Conservation (phyloP, 495 filamentous ascomycete genomes). For the Articulospora tetracladia region DNA sequence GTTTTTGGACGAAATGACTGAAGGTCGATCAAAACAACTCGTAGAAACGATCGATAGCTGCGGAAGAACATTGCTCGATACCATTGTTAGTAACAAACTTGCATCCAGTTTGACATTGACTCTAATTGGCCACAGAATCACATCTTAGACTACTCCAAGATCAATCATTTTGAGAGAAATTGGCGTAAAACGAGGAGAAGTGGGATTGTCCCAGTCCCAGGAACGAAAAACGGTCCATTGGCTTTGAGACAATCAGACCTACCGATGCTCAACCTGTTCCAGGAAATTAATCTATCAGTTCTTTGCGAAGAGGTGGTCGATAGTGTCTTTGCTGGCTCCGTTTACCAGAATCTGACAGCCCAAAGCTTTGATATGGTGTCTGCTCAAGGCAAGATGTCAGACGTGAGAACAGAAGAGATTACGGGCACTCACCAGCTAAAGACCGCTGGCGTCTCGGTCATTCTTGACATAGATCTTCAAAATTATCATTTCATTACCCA, state of each 20-base stretch:
- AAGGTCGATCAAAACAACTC: constrained; percentile 13
- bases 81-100: constrained; percentile 39
- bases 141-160: constrained; percentile 62
- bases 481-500: constrained; percentile 64
- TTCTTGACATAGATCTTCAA: constrained; percentile 56
- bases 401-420: constrained; percentile 6
- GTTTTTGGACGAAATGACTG: constrained; percentile 27
- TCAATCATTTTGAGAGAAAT: constrained; percentile 31
- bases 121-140: constrained; percentile 43
- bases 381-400: constrained; percentile 21
- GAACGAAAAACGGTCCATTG: background rate
- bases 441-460: constrained; percentile 45
- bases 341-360: constrained; percentile 27
- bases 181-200: constrained; percentile 21
- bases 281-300: constrained; percentile 39
- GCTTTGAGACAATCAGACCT: constrained; percentile 14
- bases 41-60: constrained; percentile 68
- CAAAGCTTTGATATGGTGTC: constrained; percentile 27
- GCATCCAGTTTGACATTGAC: background rate
- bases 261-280: constrained; percentile 27
- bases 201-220: background rate
- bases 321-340: constrained; percentile 49
- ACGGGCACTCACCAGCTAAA: constrained; percentile 10
- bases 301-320: constrained; percentile 53
- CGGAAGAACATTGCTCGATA: constrained; percentile 72